phyloP scores from a whole-genome alignment of 345 rosid species.

The Populus pruinosa region DNA sequence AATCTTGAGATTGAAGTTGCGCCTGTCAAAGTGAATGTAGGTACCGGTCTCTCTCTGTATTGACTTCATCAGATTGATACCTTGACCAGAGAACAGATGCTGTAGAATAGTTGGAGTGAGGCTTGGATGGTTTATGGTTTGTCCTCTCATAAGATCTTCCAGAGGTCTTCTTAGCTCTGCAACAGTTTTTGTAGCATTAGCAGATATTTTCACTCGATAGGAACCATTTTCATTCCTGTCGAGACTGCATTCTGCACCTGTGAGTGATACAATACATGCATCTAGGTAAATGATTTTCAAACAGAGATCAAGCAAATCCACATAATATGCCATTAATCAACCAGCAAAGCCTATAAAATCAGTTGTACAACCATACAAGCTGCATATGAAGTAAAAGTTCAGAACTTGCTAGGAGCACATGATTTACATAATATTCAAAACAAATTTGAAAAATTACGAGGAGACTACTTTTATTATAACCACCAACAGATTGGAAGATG shows the following conservation, averaged over 20 bases:
- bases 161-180: slow-evolving; percentile 78
- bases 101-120: slow-evolving; percentile 54
- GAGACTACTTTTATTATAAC: too few species aligned
- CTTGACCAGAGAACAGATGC: slow-evolving; percentile 59
- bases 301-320: not conserved
- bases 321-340: too few species aligned
- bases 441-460: too few species aligned
- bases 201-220: slow-evolving; percentile 51
- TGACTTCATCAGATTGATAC: slow-evolving; percentile 48
- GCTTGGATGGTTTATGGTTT: slow-evolving; percentile 43
- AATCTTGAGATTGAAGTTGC: slow-evolving; percentile 39
- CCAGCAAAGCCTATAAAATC: too few species aligned
- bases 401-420: too few species aligned
- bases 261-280: not conserved
- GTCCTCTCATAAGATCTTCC: slow-evolving; percentile 76
- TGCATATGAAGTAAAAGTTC: too few species aligned
- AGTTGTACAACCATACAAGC: too few species aligned
- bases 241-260: slow-evolving; percentile 53
- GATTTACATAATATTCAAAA: too few species aligned
- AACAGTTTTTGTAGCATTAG: slow-evolving; percentile 67
- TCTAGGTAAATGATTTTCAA: not conserved
- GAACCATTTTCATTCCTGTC: slow-evolving; percentile 52
- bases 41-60: slow-evolving; percentile 60
- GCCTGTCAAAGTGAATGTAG: slow-evolving; percentile 57
- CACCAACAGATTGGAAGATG: too few species aligned